Evolutionary conservation across 2,329 filamentous ascomycete genomes (phyloP), one percentile per base, ranked within the genome.

Genomic region (Zalaria sp.): DNA sequence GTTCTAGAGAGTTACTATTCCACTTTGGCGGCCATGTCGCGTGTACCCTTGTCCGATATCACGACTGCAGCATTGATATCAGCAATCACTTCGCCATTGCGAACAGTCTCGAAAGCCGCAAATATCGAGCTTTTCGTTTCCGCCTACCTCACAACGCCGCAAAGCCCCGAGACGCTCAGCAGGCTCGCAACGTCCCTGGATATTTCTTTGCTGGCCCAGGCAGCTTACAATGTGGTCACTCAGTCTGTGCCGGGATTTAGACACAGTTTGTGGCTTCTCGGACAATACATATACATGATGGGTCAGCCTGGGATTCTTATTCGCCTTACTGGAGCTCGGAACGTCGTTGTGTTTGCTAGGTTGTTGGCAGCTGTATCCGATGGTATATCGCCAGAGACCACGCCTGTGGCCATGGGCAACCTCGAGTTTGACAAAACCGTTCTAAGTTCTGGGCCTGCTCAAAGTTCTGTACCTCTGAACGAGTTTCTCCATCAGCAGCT

Each of bases 401-500:
- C 46, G 11, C 47, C 56, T 8, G 29, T 58, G 10, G 49, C 55
- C 26, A 41, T 59, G 35, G 49, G 57, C 44, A 54, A 60, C 45
- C 28, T 49, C 40, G 25, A 58, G 51, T 52, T 59, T n/a, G 55
- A 59, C 34, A 41, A 47, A 51, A 77, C 10, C 61, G 71, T 47
- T 51, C 66, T 59, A 0, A 82, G 48, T 3, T 51, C 50, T 27
- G 50, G 56, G 11, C 27, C 49, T 10, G 47, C 46, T 9, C 50
- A 51, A n/a, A 32, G 29, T 32, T 32, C 29, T 6, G 45, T 53
- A 5, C 53, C 53, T 2, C 43, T 56, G 3, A 67, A 66, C 39
- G 50, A 46, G 5, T 69, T 86, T 53, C 61, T 93, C 8, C 71
- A 72, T 37, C 66, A 71, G 0, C 76, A 86, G 50, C 64, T 94